These are phyloP conservation scores for Trichoderma simmonsii DNA, from an alignment of 2,329 filamentous ascomycete species.

Conservation along the genomic window DNA sequence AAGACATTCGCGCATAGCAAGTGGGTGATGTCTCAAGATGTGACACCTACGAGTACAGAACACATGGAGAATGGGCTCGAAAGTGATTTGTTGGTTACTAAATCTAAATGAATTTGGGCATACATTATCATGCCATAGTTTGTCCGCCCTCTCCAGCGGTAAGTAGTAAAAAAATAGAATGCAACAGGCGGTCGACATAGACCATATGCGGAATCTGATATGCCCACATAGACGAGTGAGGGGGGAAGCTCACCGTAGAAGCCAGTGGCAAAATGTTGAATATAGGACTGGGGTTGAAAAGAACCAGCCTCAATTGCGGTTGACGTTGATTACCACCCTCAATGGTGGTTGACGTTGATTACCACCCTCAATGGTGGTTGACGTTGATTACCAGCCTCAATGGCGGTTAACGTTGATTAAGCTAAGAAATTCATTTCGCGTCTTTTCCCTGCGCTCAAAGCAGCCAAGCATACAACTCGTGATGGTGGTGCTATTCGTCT, in stretches of 20 bases:
- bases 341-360: too few species aligned
- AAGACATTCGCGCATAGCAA: not conserved
- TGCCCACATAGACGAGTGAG: not conserved
- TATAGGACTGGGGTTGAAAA: not conserved
- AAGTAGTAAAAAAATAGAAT: not conserved
- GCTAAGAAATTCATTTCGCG: conserved; percentile 90
- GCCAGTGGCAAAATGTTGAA: conserved; percentile 12
- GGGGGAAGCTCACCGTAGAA: not conserved
- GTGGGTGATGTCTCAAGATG: not conserved
- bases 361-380: not conserved
- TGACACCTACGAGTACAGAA: not conserved
- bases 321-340: conserved; percentile 48
- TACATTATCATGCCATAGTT: not conserved
- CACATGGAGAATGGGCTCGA: not conserved
- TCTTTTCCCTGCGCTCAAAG: conserved; percentile 90
- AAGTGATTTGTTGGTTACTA: not conserved
- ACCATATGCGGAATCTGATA: not conserved
- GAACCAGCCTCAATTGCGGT: conserved; percentile 10
- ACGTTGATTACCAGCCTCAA: not conserved
- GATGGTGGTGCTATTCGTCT: conserved; percentile 80
- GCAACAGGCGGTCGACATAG: not conserved
- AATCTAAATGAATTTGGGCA: not conserved
- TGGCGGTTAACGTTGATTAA: conserved; percentile 50
- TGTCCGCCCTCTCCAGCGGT: not conserved
- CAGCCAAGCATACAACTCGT: conserved; percentile 98